phyloP scores from a whole-genome alignment of 805 yeast species.

The Ogataea degrootiae region DNA sequence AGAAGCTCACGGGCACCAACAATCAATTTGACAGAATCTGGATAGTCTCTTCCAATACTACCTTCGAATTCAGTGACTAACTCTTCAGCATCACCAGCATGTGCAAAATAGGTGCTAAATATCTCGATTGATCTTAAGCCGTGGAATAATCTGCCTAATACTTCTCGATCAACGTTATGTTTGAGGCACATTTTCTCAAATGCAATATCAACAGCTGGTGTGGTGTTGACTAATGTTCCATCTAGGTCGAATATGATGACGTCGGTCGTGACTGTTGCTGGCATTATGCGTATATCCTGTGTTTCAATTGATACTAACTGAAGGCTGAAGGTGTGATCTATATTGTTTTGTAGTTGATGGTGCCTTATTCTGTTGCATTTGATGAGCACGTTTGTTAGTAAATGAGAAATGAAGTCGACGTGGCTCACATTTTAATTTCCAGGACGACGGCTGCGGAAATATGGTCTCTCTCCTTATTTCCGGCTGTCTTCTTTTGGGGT shows the following conservation, averaged over 20 bases:
- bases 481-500: no score
- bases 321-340: no score
- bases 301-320: no score
- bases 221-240: not conserved
- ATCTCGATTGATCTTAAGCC: not conserved
- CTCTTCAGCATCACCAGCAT: not conserved
- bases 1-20: not conserved
- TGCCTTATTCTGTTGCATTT: no score
- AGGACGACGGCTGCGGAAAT: no score
- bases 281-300: not conserved
- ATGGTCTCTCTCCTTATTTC: no score
- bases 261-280: not conserved
- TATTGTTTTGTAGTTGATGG: no score
- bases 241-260: not conserved
- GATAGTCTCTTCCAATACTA: not conserved
- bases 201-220: not conserved
- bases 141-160: not conserved
- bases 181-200: not conserved
- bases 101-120: not conserved
- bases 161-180: not conserved
- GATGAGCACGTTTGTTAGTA: no score
- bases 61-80: not conserved
- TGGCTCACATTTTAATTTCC: no score
- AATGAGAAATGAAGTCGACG: no score
- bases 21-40: not conserved